A percentile compares a stretch with the other conserved stretches of the same genome.
Evolutionary conservation across 208 protist species (phyloP).

Genomic region (Phytomonas sp.): DNA sequence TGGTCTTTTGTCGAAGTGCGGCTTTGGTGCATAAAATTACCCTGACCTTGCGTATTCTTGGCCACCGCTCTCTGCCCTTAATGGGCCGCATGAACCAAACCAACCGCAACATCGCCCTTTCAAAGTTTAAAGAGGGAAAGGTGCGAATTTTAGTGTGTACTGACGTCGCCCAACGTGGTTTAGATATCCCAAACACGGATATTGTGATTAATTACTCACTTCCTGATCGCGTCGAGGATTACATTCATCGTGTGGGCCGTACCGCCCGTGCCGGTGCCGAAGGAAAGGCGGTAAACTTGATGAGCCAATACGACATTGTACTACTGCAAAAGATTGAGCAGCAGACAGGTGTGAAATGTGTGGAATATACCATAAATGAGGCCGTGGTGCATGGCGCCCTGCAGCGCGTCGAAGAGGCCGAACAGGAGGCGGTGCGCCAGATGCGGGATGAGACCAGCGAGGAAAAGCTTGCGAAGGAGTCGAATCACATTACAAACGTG

Average conservation of each 20-base stretch:
- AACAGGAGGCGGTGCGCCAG: constrained; percentile 82
- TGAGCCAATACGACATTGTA: constrained; percentile 97
- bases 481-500: constrained; percentile 48
- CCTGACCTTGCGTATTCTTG: constrained; percentile 83
- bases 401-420: constrained; percentile 88
- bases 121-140: constrained; percentile 87
- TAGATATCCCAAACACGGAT: constrained; percentile 97
- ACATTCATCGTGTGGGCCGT: constrained; percentile 96
- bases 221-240: constrained; percentile 94
- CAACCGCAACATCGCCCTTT: constrained; percentile 85
- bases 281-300: constrained; percentile 90
- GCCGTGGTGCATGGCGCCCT: constrained; percentile 63
- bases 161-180: constrained; percentile 91
- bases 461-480: constrained; percentile 71
- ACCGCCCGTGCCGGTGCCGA: constrained; percentile 93
- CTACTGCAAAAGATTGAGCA: constrained; percentile 97
- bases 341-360: constrained; percentile 89
- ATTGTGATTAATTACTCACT: constrained; percentile 97
- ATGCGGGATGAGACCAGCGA: constrained; percentile 84
- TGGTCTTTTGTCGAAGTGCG: constrained; percentile 88
- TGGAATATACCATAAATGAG: constrained; percentile 77
- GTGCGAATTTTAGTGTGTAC: constrained; percentile 88
- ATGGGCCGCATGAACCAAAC: constrained; percentile 90
- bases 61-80: constrained; percentile 84
- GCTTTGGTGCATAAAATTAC: constrained; percentile 88